Conservation (phyloP, 768 basidiomycete species). For the Russula brevipes region DNA sequence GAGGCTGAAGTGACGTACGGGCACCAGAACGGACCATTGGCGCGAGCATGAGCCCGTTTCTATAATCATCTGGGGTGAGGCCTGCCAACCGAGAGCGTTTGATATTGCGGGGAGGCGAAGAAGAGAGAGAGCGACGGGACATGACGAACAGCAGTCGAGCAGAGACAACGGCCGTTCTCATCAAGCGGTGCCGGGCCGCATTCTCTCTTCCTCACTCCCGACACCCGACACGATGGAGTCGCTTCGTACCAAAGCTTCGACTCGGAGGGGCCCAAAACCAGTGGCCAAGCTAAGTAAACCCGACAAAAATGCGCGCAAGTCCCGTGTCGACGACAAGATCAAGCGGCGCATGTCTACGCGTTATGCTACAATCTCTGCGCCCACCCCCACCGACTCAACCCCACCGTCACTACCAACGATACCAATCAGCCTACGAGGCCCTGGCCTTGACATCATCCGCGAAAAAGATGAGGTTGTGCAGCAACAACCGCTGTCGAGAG, state of each 20-base stretch:
- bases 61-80: conserved; percentile 70
- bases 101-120: conserved; percentile 14
- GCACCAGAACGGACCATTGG: conserved; percentile 97
- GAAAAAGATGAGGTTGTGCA: conserved; percentile 48
- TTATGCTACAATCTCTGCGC: conserved; percentile 81
- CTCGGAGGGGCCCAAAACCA: conserved; percentile 18
- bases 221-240: conserved; percentile 31
- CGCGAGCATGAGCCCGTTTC: conserved; percentile 88
- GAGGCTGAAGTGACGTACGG: conserved; percentile 44
- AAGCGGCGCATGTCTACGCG: conserved; percentile 95
- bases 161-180: not conserved
- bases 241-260: conserved; percentile 30
- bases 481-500: conserved; percentile 38
- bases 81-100: conserved; percentile 28
- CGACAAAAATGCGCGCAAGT: conserved; percentile 36
- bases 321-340: conserved; percentile 77
- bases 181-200: not conserved
- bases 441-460: conserved; percentile 35
- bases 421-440: conserved; percentile 39
- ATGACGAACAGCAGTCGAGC: conserved; percentile 6
- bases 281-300: conserved; percentile 19
- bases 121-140: conserved; percentile 24
- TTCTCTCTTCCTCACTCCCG: no score
- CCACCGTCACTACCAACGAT: conserved; percentile 57
- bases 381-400: conserved; percentile 57